Conservation (phyloP, 495 filamentous ascomycete species). For the Hypoxylon lienhwacheense region DNA sequence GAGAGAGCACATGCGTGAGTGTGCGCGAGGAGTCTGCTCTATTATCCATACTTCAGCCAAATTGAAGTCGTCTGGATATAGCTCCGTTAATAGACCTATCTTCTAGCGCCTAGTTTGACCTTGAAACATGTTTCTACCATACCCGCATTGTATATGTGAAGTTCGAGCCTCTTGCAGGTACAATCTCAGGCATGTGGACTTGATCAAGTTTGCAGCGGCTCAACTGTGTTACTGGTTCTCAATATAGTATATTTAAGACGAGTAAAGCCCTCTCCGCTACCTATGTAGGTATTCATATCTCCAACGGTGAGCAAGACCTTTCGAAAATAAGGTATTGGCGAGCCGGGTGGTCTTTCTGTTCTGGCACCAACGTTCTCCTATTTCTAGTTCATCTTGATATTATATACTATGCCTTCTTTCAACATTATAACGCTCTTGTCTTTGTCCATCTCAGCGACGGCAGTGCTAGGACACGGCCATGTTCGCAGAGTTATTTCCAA, state of each 20-base stretch:
- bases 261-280: neutral
- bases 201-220: neutral
- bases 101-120: neutral
- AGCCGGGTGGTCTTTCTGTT: neutral
- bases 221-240: neutral
- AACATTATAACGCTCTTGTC: constrained; percentile 37
- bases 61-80: too few relatives aligned
- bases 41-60: too few relatives aligned
- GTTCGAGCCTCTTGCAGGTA: neutral
- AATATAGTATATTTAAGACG: neutral
- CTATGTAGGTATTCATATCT: too few relatives aligned
- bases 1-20: too few relatives aligned
- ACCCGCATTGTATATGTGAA: neutral
- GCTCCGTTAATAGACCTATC: constrained; percentile 9
- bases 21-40: too few relatives aligned
- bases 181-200: neutral
- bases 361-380: neutral
- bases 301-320: neutral
- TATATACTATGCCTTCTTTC: constrained; percentile 20
- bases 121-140: constrained; percentile 24
- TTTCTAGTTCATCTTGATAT: neutral
- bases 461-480: constrained; percentile 58
- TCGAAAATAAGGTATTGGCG: neutral
- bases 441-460: constrained; percentile 47
- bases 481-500: constrained; percentile 56